Conservation (phyloP, 2,329 filamentous ascomycete genomes). For the Cordyceps cateniannulata region DNA sequence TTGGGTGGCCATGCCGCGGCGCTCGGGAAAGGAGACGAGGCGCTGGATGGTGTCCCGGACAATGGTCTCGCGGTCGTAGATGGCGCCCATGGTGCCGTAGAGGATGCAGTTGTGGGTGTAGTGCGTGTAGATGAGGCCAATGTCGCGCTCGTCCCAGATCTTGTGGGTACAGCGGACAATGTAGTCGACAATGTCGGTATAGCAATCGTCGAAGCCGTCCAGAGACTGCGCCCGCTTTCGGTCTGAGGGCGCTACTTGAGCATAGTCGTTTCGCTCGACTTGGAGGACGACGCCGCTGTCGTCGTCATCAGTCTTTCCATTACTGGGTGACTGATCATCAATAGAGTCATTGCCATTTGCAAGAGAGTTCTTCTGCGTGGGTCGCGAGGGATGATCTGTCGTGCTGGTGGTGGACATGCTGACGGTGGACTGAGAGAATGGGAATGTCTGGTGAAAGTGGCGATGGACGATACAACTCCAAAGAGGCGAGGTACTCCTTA, state of each 20-base stretch:
- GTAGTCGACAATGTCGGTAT: slow-evolving; percentile 12
- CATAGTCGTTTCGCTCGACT: slow-evolving; percentile 7
- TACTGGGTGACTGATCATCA: background rate
- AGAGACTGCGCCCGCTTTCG: background rate
- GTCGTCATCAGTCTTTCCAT: background rate
- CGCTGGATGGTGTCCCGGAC: slow-evolving; percentile 9
- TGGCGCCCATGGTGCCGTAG: slow-evolving; percentile 7
- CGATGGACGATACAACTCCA: background rate
- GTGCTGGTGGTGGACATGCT: background rate
- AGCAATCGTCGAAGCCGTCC: slow-evolving; percentile 4
- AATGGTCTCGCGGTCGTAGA: slow-evolving; percentile 8
- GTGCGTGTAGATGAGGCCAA: slow-evolving; percentile 8
- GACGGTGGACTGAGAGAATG: background rate
- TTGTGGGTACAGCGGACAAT: slow-evolving; percentile 8
- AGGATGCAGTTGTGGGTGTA: slow-evolving; percentile 10
- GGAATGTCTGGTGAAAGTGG: no score
- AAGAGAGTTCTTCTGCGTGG: background rate
- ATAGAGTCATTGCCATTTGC: background rate
- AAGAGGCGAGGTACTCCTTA: background rate
- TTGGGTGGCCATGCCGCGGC: background rate
- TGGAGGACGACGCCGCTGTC: background rate
- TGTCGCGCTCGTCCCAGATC: slow-evolving; percentile 9
- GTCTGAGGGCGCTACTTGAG: background rate
- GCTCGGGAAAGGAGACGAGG: slow-evolving; percentile 4
- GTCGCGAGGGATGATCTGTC: background rate